phyloP scores from a whole-genome alignment of 768 basidiomycete species.

The Strobilomyces dryophilus region DNA sequence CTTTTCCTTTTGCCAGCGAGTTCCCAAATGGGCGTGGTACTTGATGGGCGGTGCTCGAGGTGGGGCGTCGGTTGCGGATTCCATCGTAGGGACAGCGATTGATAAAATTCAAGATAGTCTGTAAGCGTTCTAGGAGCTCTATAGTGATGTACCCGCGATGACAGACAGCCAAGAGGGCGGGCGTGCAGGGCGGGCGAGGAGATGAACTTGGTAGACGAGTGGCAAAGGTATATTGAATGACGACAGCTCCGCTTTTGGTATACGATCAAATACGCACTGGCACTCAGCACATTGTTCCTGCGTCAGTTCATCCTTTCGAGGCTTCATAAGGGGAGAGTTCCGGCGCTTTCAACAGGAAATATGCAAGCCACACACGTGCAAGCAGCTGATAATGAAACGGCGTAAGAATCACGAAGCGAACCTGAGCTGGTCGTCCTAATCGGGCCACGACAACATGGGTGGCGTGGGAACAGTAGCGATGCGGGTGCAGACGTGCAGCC shows the following conservation, averaged over 20 bases:
- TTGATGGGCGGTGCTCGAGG: slow-evolving; percentile 70
- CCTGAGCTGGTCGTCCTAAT: no score
- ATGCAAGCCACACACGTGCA: no score
- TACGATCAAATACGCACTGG: background rate
- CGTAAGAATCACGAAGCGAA: background rate
- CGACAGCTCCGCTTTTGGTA: background rate
- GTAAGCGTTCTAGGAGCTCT: background rate
- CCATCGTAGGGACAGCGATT: slow-evolving; percentile 8
- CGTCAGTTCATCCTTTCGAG: no score
- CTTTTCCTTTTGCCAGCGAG: slow-evolving; percentile 86
- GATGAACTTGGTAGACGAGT: slow-evolving; percentile 3
- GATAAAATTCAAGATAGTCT: slow-evolving; percentile 10
- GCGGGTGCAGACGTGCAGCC: background rate
- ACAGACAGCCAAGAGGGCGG: background rate
- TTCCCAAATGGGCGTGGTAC: slow-evolving; percentile 67
- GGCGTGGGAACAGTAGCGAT: background rate
- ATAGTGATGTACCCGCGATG: slow-evolving; percentile 14
- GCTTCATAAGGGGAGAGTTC: no score
- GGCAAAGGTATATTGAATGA: no score
- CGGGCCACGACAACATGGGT: background rate
- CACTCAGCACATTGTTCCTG: no score
- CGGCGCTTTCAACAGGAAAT: no score
- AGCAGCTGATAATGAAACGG: background rate
- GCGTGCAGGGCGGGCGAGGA: slow-evolving; percentile 3
- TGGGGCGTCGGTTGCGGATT: slow-evolving; percentile 44